A percentile compares a stretch with the other conserved stretches of the same genome.
These are phyloP conservation scores for Eimeria sp. DNA, from an alignment of 169 alveolate genomes.

Conservation along the genomic window DNA sequence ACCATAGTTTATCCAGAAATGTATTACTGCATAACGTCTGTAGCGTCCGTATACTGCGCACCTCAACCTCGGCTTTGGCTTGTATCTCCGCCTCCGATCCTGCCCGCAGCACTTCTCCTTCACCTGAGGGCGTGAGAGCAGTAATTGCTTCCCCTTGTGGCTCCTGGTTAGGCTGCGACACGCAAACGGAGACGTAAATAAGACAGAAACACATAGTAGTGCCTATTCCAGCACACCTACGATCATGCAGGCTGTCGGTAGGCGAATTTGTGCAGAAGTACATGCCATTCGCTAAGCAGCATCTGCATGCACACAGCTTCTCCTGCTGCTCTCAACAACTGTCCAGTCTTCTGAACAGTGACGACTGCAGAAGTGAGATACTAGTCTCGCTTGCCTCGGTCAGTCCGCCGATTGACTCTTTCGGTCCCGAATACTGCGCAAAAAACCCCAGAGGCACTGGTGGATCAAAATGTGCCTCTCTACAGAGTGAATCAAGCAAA, in stretches of 20 bases:
- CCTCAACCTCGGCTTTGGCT: neutral
- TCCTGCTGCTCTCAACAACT: neutral
- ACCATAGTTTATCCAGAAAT: neutral
- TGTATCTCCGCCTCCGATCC: neutral
- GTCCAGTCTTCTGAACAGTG: neutral
- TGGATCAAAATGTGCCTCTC: neutral
- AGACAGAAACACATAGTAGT: neutral
- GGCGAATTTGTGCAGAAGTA: neutral
- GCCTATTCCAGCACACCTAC: neutral
- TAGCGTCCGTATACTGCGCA: neutral
- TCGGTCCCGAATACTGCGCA: neutral
- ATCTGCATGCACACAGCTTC: neutral
- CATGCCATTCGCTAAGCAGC: neutral
- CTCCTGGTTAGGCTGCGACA: neutral
- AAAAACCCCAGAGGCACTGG: neutral
- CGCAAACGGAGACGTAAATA: neutral
- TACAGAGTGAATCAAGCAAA: neutral
- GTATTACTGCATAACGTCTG: too few species aligned
- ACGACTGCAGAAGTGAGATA: neutral
- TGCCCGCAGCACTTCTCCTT: neutral
- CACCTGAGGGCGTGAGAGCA: constrained; percentile 8
- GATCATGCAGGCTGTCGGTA: neutral
- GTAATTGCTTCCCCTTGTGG: neutral
- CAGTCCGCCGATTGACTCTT: neutral
- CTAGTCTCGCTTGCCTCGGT: neutral